These are phyloP conservation scores for Melanogaster broomeanus DNA, from an alignment of 768 basidiomycete species.

Conservation along the genomic window DNA sequence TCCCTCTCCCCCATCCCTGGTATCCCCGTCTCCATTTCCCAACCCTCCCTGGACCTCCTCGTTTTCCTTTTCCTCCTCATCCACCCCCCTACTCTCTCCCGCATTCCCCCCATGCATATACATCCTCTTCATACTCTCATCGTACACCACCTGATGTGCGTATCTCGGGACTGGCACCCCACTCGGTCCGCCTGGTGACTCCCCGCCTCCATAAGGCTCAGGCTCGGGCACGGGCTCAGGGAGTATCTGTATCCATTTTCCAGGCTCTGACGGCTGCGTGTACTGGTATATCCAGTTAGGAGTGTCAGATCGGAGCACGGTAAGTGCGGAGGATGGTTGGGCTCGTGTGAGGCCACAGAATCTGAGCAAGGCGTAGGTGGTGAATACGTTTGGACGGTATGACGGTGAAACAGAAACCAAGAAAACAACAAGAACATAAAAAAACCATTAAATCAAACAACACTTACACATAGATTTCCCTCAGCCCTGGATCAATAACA, in stretches of 20 bases:
- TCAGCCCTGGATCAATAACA: conserved; percentile 59
- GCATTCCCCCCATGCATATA: conserved; percentile 82
- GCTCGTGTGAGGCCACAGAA: conserved; percentile 62
- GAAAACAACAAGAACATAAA: neutral
- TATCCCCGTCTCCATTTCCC: neutral
- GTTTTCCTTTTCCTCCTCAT: conserved; percentile 27
- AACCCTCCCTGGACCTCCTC: conserved; percentile 5
- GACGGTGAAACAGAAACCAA: neutral
- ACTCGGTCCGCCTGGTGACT: neutral
- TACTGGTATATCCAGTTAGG: conserved; percentile 75
- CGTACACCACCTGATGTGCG: conserved; percentile 80
- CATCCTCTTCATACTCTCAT: conserved; percentile 51
- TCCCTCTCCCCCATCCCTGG: conserved; percentile 17
- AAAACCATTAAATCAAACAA: neutral
- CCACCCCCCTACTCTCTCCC: conserved; percentile 36
- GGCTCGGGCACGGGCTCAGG: conserved; percentile 30
- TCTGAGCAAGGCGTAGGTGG: conserved; percentile 31
- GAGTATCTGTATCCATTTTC: conserved; percentile 64
- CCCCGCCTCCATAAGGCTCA: neutral
- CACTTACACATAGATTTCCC: conserved; percentile 74
- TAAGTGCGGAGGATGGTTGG: conserved; percentile 38
- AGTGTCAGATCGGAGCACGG: conserved; percentile 46
- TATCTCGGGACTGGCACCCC: conserved; percentile 63
- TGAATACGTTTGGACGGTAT: neutral
- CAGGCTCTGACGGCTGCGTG: conserved; percentile 47